A percentile compares a stretch with the other conserved stretches of the same genome.
Evolutionary conservation across 805 yeast genomes (phyloP).

Genomic region (Pichia rugopelliculosa): DNA sequence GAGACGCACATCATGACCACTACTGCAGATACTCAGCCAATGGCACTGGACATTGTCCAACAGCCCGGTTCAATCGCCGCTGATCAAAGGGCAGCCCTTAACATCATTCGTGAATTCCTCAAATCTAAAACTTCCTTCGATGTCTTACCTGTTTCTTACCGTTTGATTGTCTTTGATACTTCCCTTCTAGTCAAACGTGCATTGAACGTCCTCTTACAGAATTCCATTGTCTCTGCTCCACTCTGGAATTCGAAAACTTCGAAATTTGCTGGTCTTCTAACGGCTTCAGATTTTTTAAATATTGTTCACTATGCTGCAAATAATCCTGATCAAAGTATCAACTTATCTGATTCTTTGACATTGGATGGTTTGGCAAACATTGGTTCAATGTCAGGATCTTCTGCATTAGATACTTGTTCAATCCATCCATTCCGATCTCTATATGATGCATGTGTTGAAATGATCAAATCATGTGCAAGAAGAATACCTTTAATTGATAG

Average conservation of each 20-base stretch:
- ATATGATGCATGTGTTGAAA: slow-evolving; percentile 87
- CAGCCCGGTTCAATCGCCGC: slow-evolving; percentile 9
- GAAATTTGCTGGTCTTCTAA: slow-evolving; percentile 87
- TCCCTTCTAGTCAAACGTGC: slow-evolving; percentile 85
- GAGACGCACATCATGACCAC: background rate
- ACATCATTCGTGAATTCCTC: slow-evolving; percentile 75
- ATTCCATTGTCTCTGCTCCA: slow-evolving; percentile 94
- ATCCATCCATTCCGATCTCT: slow-evolving; percentile 87
- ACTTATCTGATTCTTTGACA: slow-evolving; percentile 72
- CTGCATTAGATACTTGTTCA: slow-evolving; percentile 68
- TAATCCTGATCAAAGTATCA: slow-evolving; percentile 76
- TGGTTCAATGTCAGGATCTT: slow-evolving; percentile 82
- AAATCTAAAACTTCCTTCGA: slow-evolving; percentile 93
- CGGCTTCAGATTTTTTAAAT: slow-evolving; percentile 87
- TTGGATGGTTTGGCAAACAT: slow-evolving; percentile 80
- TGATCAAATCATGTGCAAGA: slow-evolving; percentile 83
- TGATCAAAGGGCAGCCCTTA: slow-evolving; percentile 70
- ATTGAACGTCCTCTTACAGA: slow-evolving; percentile 80
- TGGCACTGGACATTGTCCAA: background rate
- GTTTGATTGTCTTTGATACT: slow-evolving; percentile 90
- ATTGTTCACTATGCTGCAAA: slow-evolving; percentile 83
- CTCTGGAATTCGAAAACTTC: slow-evolving; percentile 89
- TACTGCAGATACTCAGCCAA: background rate
- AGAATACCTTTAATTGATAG: slow-evolving; percentile 92
- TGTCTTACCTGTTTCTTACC: slow-evolving; percentile 89